A percentile compares a stretch with the other conserved stretches of the same genome.
Evolutionary conservation across 306 rosid species (phyloP).

Genomic region (Luffa aegyptiaca): DNA sequence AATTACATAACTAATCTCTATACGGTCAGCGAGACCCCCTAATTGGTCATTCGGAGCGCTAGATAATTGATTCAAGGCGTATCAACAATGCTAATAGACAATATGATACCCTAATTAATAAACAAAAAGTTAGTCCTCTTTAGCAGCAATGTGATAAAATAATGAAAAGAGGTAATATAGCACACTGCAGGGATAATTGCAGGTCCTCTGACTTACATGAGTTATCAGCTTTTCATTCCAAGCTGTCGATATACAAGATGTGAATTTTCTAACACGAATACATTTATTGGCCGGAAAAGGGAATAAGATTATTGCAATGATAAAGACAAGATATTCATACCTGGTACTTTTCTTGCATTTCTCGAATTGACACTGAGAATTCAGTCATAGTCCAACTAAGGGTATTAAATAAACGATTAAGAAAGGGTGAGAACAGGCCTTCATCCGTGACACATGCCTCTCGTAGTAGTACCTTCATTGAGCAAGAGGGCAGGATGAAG

Average conservation of each 20-base stretch:
- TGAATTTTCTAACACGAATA: background rate
- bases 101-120: background rate
- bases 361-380: constrained; percentile 86
- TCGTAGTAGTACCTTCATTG: constrained; percentile 61
- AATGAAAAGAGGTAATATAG: background rate
- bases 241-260: background rate
- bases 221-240: background rate
- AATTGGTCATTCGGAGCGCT: too few relatives aligned
- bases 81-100: background rate
- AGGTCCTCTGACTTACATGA: background rate
- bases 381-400: constrained; percentile 99
- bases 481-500: constrained; percentile 15
- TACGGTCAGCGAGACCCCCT: too few relatives aligned
- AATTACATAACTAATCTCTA: too few relatives aligned
- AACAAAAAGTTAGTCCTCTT: background rate
- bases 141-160: background rate
- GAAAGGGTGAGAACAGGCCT: constrained; percentile 80
- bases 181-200: background rate
- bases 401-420: constrained; percentile 89
- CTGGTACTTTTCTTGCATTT: constrained; percentile 94
- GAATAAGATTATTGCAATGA: background rate
- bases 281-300: background rate
- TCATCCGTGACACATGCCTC: constrained; percentile 70
- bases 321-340: constrained; percentile 14
- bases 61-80: too few relatives aligned